These are phyloP conservation scores for Zymoseptoria brevis DNA, from an alignment of 2,329 filamentous ascomycete genomes.

Conservation along the genomic window DNA sequence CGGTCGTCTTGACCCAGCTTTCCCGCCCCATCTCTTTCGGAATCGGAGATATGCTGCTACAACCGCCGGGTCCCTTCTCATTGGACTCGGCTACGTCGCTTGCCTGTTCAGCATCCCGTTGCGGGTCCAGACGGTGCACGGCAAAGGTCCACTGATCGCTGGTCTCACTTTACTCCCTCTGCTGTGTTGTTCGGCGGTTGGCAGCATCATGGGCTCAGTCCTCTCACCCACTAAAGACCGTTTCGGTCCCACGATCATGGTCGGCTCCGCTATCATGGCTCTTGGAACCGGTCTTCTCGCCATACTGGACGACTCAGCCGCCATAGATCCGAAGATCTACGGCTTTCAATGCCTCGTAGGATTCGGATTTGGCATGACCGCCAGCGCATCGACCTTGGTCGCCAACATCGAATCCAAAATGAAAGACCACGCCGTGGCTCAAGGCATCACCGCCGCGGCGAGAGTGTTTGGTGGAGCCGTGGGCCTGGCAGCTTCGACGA, in stretches of 20 bases:
- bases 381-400: constrained; percentile 3
- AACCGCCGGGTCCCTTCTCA: constrained; percentile 6
- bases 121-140: constrained; percentile 19
- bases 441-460: constrained; percentile 1
- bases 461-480: constrained; percentile 2
- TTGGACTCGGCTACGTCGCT: constrained; percentile 17
- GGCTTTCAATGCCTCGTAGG: constrained; percentile 18
- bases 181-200: constrained; percentile 12
- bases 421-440: constrained; percentile 5
- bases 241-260: constrained; percentile 7
- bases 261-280: constrained; percentile 8
- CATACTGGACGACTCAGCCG: constrained; percentile 2
- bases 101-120: constrained; percentile 18
- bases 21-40: constrained; percentile 1
- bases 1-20: background rate
- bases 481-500: background rate
- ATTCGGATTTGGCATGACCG: constrained; percentile 14
- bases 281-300: constrained; percentile 14
- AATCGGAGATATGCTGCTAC: constrained; percentile 1
- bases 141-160: constrained; percentile 13
- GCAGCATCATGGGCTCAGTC: constrained; percentile 8
- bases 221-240: constrained; percentile 6
- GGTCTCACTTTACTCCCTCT: constrained; percentile 18
- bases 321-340: constrained; percentile 5
- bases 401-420: constrained; percentile 2